Evolutionary conservation across 208 protist species (phyloP).

Genomic region (Crithidia bombi): DNA sequence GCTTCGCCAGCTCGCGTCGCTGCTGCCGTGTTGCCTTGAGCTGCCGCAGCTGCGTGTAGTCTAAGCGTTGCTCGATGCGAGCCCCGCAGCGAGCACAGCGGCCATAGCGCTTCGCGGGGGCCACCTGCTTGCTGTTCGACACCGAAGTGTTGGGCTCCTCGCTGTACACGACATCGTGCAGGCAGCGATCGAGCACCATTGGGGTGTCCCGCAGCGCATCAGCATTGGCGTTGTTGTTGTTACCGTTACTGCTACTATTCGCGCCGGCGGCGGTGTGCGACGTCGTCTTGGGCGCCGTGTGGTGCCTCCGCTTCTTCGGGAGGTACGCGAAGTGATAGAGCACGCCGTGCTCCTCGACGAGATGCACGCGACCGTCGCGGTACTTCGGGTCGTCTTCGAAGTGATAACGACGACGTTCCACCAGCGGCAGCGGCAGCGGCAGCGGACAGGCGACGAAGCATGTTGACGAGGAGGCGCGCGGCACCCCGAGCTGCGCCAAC

Average conservation of each 20-base stretch:
- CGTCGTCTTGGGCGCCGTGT: neutral
- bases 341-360: constrained; percentile 68
- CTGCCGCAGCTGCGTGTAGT: constrained; percentile 34
- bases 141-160: constrained; percentile 24
- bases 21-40: constrained; percentile 21
- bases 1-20: constrained; percentile 13
- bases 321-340: constrained; percentile 68
- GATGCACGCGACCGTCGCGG: constrained; percentile 58
- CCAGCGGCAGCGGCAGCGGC: constrained; percentile 21
- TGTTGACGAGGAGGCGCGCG: constrained; percentile 6
- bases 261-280: too few species aligned
- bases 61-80: constrained; percentile 34
- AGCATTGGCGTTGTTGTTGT: neutral
- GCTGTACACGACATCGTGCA: constrained; percentile 40
- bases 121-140: constrained; percentile 18
- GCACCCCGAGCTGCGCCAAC: constrained; percentile 14
- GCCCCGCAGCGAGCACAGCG: constrained; percentile 39
- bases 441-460: constrained; percentile 15
- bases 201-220: constrained; percentile 3
- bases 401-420: constrained; percentile 39
- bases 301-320: neutral
- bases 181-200: constrained; percentile 28
- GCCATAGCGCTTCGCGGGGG: constrained; percentile 27
- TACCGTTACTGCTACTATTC: too few species aligned
- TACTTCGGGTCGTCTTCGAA: constrained; percentile 44